Percentiles rank a stretch among this genome's conserved stretches.
phyloP scores from a whole-genome alignment of 2,329 filamentous ascomycete species.

The Arthrobotrys sphaeroides region DNA sequence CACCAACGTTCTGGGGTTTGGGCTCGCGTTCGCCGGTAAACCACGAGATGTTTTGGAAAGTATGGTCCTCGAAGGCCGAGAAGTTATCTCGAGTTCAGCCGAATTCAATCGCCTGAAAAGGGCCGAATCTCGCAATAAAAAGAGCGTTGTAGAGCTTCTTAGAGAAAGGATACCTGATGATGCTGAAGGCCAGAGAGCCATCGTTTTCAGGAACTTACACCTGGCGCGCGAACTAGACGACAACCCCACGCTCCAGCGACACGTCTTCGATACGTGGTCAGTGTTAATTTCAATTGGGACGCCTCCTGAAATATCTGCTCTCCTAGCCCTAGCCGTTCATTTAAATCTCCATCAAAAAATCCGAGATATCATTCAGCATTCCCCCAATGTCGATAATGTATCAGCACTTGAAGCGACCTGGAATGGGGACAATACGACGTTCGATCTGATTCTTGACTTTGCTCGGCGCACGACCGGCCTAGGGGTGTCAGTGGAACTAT shows the following conservation, averaged over 20 bases:
- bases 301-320: neutral
- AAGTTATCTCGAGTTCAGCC: no score
- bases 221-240: neutral
- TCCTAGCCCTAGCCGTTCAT: constrained; percentile 2
- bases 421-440: constrained; percentile 13
- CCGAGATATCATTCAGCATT: neutral
- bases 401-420: constrained; percentile 3
- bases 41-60: no score
- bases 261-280: neutral
- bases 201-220: neutral
- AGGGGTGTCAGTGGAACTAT: neutral
- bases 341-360: neutral
- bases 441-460: constrained; percentile 7
- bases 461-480: neutral
- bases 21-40: no score
- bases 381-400: neutral
- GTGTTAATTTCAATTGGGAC: neutral
- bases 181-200: no score
- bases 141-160: neutral
- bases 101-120: no score
- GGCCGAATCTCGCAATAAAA: neutral
- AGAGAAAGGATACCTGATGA: neutral
- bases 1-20: no score
- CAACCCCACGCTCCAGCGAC: neutral
- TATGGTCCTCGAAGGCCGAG: no score